A percentile compares a stretch with the other conserved stretches of the same genome.
Evolutionary conservation across 1,284 basidiomycete genomes (phyloP).

Genomic region (Ceratobasidium sp.): DNA sequence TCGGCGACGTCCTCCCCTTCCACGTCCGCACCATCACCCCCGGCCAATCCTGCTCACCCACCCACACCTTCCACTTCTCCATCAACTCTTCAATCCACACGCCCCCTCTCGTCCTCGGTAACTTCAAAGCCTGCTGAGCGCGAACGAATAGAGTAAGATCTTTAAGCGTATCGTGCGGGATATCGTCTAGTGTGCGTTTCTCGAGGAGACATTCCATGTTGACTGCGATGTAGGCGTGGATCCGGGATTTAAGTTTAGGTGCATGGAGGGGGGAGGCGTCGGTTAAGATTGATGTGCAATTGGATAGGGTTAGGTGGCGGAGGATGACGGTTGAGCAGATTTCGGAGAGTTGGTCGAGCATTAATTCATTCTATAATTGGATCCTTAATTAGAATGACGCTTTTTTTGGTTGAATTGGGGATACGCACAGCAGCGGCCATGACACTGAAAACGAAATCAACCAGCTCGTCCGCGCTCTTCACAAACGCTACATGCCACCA

Average conservation of each 20-base stretch:
- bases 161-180: slow-evolving; percentile 76
- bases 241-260: slow-evolving; percentile 73
- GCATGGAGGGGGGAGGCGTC: slow-evolving; percentile 89
- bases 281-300: slow-evolving; percentile 84
- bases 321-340: slow-evolving; percentile 85
- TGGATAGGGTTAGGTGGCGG: slow-evolving; percentile 78
- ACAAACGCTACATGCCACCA: slow-evolving; percentile 68
- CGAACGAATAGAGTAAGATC: slow-evolving; percentile 76
- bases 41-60: slow-evolving; percentile 85
- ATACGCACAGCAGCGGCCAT: slow-evolving; percentile 82
- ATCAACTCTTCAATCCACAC: slow-evolving; percentile 71
- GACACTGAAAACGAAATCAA: slow-evolving; percentile 91
- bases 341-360: slow-evolving; percentile 87
- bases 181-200: slow-evolving; percentile 79
- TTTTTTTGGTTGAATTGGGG: not conserved
- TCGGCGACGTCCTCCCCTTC: slow-evolving; percentile 63
- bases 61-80: slow-evolving; percentile 79
- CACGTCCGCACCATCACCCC: slow-evolving; percentile 60
- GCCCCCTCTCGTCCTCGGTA: slow-evolving; percentile 74
- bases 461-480: slow-evolving; percentile 77
- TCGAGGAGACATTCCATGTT: slow-evolving; percentile 94
- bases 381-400: not conserved
- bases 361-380: slow-evolving; percentile 80
- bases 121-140: slow-evolving; percentile 74
- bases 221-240: slow-evolving; percentile 85